Percentiles rank a stretch among this genome's conserved stretches.
These are phyloP conservation scores for Eimeria tenella DNA, from an alignment of 169 alveolate genomes.

Conservation along the genomic window DNA sequence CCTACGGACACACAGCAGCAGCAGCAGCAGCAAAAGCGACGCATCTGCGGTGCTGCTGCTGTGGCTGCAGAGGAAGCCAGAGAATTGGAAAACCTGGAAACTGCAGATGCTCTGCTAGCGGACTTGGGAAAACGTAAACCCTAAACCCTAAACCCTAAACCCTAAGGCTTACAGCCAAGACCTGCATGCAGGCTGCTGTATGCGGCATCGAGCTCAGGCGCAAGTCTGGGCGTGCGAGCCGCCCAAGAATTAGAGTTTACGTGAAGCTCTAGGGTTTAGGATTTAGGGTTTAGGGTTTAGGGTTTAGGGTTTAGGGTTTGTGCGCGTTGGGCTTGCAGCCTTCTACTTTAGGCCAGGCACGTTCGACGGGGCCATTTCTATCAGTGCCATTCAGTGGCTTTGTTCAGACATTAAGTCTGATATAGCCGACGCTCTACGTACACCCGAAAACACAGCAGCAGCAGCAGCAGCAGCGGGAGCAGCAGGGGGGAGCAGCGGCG, in stretches of 20 bases:
- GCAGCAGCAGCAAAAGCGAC: background rate
- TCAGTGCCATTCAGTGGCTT: constrained; percentile 96
- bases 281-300: background rate
- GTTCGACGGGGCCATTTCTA: constrained; percentile 95
- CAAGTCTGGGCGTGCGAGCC: no score
- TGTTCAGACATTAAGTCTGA: constrained; percentile 91
- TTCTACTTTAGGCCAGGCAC: constrained; percentile 93
- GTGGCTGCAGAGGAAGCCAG: constrained; percentile 57
- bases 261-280: no score
- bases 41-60: background rate
- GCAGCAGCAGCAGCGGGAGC: constrained; percentile 5
- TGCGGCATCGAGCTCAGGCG: no score
- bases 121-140: constrained; percentile 68
- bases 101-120: constrained; percentile 56
- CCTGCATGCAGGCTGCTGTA: background rate
- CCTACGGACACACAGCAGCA: no score
- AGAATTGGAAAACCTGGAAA: constrained; percentile 33
- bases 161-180: background rate
- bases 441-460: background rate
- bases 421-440: background rate
- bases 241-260: no score
- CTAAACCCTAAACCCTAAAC: constrained; percentile 23
- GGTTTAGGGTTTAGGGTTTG: background rate
- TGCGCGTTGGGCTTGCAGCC: constrained; percentile 15
- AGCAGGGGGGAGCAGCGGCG: background rate